These are phyloP conservation scores for Myriosclerotinia curreyana DNA, from an alignment of 2,329 filamentous ascomycete species.

Conservation along the genomic window DNA sequence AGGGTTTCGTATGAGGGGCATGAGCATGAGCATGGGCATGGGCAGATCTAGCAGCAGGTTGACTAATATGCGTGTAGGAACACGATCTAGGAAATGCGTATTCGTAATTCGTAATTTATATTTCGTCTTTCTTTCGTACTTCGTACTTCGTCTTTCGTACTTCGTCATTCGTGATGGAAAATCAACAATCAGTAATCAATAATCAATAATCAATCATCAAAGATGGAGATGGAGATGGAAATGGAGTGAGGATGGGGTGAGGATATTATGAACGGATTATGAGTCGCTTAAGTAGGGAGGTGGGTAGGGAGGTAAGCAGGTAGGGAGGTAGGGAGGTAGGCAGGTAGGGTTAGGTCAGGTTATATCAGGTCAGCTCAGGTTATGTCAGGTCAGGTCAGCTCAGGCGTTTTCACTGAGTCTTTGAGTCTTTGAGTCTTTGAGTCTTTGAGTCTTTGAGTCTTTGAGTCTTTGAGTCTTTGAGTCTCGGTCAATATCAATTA, in stretches of 20 bases:
- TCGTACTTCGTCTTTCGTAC: too few relatives aligned
- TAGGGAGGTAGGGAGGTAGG: background rate
- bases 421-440: background rate
- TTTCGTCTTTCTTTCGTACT: too few relatives aligned
- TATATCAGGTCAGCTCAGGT: background rate
- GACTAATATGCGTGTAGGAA: conserved; percentile 46
- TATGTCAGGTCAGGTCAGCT: background rate
- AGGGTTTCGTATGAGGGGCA: background rate
- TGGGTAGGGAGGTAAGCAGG: too few relatives aligned
- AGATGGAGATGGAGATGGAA: too few relatives aligned
- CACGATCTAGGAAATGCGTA: conserved; percentile 65
- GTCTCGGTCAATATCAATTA: background rate
- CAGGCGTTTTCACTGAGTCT: conserved; percentile 5
- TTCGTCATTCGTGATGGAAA: too few relatives aligned
- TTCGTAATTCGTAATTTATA: conserved; percentile 26
- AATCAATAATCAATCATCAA: too few relatives aligned
- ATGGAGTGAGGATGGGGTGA: background rate
- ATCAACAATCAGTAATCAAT: too few relatives aligned
- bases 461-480: background rate
- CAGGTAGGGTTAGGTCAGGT: background rate
- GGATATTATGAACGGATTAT: background rate
- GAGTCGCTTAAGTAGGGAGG: background rate
- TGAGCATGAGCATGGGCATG: too few relatives aligned
- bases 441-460: background rate
- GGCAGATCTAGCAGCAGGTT: background rate